Evolutionary conservation across 192 early-diverging fungal species (phyloP).

Genomic region (Coemansia sp.): DNA sequence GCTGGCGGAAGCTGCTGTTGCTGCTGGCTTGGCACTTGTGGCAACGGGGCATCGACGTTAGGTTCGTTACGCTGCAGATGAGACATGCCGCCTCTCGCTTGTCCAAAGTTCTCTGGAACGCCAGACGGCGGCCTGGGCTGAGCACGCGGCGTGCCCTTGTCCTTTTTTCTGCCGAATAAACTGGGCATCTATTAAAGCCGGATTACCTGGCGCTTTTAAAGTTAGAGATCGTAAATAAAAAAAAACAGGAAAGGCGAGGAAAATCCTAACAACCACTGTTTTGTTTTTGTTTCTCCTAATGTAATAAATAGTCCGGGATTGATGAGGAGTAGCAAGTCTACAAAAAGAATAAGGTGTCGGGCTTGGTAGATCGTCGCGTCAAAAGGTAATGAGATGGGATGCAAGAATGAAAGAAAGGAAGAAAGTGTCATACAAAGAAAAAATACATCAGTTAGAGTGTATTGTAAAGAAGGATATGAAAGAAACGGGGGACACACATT

Average conservation of each 20-base stretch:
- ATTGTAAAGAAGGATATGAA: neutral
- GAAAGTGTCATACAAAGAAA: neutral
- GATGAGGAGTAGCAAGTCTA: neutral
- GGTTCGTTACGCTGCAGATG: constrained; percentile 31
- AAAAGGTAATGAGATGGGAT: neutral
- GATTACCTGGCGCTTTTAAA: neutral
- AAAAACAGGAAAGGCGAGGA: neutral
- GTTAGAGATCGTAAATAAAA: neutral
- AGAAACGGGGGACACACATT: constrained; percentile 4
- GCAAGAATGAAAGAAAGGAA: neutral
- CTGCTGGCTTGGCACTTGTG: neutral
- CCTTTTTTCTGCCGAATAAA: constrained; percentile 49
- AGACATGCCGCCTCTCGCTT: constrained; percentile 30
- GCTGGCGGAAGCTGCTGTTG: constrained; percentile 4
- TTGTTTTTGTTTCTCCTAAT: neutral
- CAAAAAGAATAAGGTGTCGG: neutral
- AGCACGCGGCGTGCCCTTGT: constrained; percentile 35
- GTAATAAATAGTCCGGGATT: neutral
- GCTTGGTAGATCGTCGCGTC: neutral
- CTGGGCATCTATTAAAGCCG: constrained; percentile 36
- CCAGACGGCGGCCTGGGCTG: constrained; percentile 39
- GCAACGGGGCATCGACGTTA: constrained; percentile 1
- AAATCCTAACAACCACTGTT: neutral
- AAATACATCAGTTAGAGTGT: neutral
- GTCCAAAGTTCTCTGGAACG: constrained; percentile 45